Conservation (phyloP, 164 flowering plant genomes). For the Sextonia rubra region DNA sequence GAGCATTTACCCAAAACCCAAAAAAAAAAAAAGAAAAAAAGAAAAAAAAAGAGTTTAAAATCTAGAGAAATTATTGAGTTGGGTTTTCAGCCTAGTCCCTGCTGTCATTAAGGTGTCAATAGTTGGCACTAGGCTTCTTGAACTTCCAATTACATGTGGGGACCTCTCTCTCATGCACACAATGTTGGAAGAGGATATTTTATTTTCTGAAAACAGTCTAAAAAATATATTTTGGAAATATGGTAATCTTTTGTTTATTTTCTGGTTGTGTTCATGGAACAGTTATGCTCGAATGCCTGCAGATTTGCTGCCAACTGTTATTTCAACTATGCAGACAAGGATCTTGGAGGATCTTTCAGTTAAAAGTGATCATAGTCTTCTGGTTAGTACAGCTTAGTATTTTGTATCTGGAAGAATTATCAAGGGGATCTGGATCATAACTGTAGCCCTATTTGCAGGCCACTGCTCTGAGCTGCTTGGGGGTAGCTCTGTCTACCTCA, state of each 20-base stretch:
- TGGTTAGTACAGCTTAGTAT: conserved; percentile 47
- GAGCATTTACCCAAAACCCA: no score
- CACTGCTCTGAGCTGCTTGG: conserved; percentile 66
- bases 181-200: background rate
- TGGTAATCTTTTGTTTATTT: conserved; percentile 1
- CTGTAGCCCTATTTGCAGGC: conserved; percentile 34
- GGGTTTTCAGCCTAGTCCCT: background rate
- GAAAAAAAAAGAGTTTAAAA: no score
- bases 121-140: background rate
- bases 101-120: background rate
- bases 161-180: background rate
- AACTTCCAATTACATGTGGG: background rate
- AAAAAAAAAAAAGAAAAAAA: no score
- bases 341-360: conserved; percentile 45
- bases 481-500: conserved; percentile 69
- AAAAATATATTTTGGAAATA: background rate
- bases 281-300: conserved; percentile 89
- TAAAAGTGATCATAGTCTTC: conserved; percentile 61
- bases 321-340: conserved; percentile 42
- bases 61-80: no score
- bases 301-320: conserved; percentile 62
- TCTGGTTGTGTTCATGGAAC: conserved; percentile 14
- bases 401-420: background rate
- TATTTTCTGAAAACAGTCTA: background rate
- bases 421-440: conserved; percentile 1